Evolutionary conservation across 768 basidiomycete species (phyloP), one percentile per base, ranked within the genome.

Genomic region (Auricularia auricula-judae): DNA sequence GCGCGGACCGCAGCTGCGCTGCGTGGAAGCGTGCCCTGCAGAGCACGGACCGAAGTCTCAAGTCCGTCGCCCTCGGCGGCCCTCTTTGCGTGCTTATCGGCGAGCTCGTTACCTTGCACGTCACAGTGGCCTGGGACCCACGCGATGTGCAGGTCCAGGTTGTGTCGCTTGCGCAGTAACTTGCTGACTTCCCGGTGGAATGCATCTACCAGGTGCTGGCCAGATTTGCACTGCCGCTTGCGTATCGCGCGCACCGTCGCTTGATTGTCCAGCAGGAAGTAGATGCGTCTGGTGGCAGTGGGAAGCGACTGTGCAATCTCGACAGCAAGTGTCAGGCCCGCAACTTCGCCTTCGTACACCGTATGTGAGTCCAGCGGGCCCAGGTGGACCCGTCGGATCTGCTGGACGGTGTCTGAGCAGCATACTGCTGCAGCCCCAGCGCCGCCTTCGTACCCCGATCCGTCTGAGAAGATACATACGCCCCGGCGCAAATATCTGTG

Each of bases 391-490:
- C 59, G 12, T 4, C 59, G 59, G 5, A 29, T 5, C 18, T 21
- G 36, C 11, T 14, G 14, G 23, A 23, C 23, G 23, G 23, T 23
- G 23, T 23, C 23, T 23, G 23, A 23, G 23, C 23, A 23, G 23
- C 23, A 23, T 23, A 23, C 23, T 23, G 23, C 23, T 23, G 23
- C 23, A 23, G 23, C 23, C 23, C 23, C 23, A 23, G 23, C 23
- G 23, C 23, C 23, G 23, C 23, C 23, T 23, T 63, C 36, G 39
- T 43, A 39, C 34, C 47, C 54, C 8, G 65, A 66, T 16, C 65
- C 65, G 51, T 66, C 65, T 2, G 63, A 3, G 58, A 8, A 66
- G 5, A 66, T 39, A 14, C 23, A 16, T 29, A n/a, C 8, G 10
- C 34, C 18, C 3, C 21, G 3, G 2, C 23, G 14, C 4, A 42